These are phyloP conservation scores for Kalmusia sp. DNA, from an alignment of 2,329 filamentous ascomycete species.

Conservation along the genomic window DNA sequence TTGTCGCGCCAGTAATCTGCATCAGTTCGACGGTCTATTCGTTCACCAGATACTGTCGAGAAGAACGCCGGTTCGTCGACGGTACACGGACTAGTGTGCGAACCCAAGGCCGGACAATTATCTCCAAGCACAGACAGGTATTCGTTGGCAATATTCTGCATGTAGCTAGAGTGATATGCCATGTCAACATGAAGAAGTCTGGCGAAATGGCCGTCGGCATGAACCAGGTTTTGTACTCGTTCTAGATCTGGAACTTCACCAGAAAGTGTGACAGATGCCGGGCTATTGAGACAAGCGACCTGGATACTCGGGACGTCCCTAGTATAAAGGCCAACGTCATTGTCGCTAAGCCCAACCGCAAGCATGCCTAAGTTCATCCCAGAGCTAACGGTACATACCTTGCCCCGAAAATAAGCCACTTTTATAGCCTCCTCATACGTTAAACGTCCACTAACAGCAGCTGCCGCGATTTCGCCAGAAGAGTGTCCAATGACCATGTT, in stretches of 20 bases:
- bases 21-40: background rate
- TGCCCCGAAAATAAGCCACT: constrained; percentile 22
- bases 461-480: constrained; percentile 36
- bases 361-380: constrained; percentile 24
- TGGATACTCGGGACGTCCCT: background rate
- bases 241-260: constrained; percentile 44
- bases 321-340: constrained; percentile 6
- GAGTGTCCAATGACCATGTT: constrained; percentile 27
- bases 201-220: constrained; percentile 18
- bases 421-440: constrained; percentile 16
- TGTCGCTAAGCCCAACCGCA: constrained; percentile 24
- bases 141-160: constrained; percentile 13
- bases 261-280: constrained; percentile 50
- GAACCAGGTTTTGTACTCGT: constrained; percentile 12
- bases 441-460: constrained; percentile 24
- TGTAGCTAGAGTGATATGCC: constrained; percentile 23
- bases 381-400: background rate
- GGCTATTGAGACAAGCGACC: constrained; percentile 42
- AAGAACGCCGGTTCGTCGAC: background rate
- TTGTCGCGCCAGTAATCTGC: constrained; percentile 11
- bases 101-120: too few species aligned
- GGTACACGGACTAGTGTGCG: too few species aligned
- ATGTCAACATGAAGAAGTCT: constrained; percentile 21
- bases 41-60: background rate
- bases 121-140: constrained; percentile 12